phyloP scores from a whole-genome alignment of 805 yeast species.

The Candida qinlingensis region DNA sequence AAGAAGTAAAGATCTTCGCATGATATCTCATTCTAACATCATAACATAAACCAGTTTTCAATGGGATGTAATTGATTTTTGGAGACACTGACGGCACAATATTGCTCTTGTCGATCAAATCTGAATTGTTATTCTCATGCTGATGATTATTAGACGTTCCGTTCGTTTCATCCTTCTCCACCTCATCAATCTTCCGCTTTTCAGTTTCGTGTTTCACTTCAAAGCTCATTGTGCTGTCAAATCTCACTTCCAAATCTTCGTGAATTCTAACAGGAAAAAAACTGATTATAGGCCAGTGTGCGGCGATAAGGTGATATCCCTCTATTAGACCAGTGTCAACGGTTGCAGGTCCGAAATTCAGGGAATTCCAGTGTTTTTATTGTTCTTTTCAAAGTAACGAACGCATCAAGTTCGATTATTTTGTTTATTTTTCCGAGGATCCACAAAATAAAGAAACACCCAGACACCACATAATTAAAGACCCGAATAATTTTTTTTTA shows the following conservation, averaged over 20 bases:
- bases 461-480: neutral
- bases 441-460: neutral
- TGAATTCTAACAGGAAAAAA: neutral
- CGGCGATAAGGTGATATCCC: too few relatives aligned
- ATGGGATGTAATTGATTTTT: slow-evolving; percentile 60
- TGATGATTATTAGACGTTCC: neutral
- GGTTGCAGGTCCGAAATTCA: too few relatives aligned
- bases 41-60: slow-evolving; percentile 91
- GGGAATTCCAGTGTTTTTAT: too few relatives aligned
- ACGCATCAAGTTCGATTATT: too few relatives aligned
- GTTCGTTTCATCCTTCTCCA: slow-evolving; percentile 15
- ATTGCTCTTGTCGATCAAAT: slow-evolving; percentile 27
- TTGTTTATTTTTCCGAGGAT: too few relatives aligned
- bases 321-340: too few relatives aligned
- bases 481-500: neutral
- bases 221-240: neutral
- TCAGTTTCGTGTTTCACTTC: slow-evolving; percentile 9
- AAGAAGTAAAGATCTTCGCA: slow-evolving; percentile 87
- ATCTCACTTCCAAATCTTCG: neutral
- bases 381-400: too few relatives aligned
- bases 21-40: slow-evolving; percentile 98
- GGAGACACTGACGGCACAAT: slow-evolving; percentile 60
- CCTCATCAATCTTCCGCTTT: slow-evolving; percentile 22
- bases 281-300: too few relatives aligned
- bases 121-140: neutral